A percentile compares a stretch with the other conserved stretches of the same genome.
Conservation (phyloP, 495 filamentous ascomycete genomes). For the Penicillium atrosanguineum region DNA sequence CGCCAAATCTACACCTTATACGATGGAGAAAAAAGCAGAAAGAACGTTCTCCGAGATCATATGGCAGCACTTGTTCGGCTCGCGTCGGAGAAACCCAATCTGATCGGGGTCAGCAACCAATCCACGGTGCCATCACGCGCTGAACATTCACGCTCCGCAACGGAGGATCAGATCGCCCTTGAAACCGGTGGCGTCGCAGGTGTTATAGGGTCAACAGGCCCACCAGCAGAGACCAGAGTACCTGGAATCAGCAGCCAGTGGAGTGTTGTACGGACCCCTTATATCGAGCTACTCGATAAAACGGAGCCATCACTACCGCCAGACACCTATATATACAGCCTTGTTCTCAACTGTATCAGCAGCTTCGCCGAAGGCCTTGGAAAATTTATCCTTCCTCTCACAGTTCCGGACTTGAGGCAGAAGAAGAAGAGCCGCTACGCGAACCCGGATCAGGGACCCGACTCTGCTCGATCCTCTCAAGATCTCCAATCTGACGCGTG, state of each 20-base stretch:
- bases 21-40: slow-evolving; percentile 70
- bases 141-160: slow-evolving; percentile 41
- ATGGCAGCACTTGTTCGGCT: slow-evolving; percentile 82
- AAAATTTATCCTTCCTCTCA: slow-evolving; percentile 87
- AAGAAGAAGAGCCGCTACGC: slow-evolving; percentile 51
- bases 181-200: slow-evolving; percentile 87
- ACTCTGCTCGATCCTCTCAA: slow-evolving; percentile 38
- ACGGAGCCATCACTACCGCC: slow-evolving; percentile 77
- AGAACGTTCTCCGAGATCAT: slow-evolving; percentile 74
- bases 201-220: slow-evolving; percentile 76
- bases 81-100: slow-evolving; percentile 80
- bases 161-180: slow-evolving; percentile 76
- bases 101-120: slow-evolving; percentile 85
- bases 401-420: slow-evolving; percentile 59
- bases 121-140: slow-evolving; percentile 67
- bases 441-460: slow-evolving; percentile 34
- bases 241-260: slow-evolving; percentile 82
- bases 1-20: slow-evolving; percentile 78
- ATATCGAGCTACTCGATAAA: slow-evolving; percentile 94
- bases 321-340: slow-evolving; percentile 89
- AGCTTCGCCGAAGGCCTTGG: slow-evolving; percentile 87
- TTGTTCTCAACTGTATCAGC: slow-evolving; percentile 84
- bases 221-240: slow-evolving; percentile 58
- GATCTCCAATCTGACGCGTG: slow-evolving; percentile 35
- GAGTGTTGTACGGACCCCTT: slow-evolving; percentile 84